These are phyloP conservation scores for Stagonosporopsis vannaccii DNA, from an alignment of 2,329 filamentous ascomycete genomes.

Conservation along the genomic window DNA sequence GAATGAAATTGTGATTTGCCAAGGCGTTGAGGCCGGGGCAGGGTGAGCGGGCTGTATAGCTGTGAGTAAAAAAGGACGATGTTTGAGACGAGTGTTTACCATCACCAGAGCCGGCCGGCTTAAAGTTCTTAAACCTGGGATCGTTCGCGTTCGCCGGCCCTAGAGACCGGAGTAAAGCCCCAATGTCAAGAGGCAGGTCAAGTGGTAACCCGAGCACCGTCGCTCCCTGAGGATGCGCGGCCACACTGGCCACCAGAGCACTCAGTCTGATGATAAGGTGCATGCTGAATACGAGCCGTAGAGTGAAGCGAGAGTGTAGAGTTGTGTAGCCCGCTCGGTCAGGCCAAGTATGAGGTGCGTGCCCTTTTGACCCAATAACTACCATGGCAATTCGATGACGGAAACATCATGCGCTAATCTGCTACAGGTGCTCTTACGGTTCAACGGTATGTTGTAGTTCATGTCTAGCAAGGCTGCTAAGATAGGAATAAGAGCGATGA, in stretches of 20 bases:
- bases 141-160: slow-evolving; percentile 20
- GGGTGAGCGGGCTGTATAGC: slow-evolving; percentile 21
- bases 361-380: slow-evolving; percentile 11
- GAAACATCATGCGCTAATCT: background rate
- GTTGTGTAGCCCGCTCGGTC: background rate
- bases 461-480: slow-evolving; percentile 1
- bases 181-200: slow-evolving; percentile 18
- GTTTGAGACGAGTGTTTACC: slow-evolving; percentile 1
- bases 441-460: background rate
- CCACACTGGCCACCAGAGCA: background rate
- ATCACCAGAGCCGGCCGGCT: slow-evolving; percentile 20
- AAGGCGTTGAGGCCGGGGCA: slow-evolving; percentile 27
- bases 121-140: slow-evolving; percentile 21
- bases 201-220: slow-evolving; percentile 8
- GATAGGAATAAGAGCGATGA: slow-evolving; percentile 12
- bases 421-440: background rate
- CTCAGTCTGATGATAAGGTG: background rate
- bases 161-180: slow-evolving; percentile 14
- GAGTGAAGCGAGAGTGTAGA: background rate
- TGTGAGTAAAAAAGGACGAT: background rate
- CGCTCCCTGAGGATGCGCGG: slow-evolving; percentile 9
- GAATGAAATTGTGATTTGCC: slow-evolving; percentile 31
- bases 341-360: background rate
- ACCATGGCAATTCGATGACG: slow-evolving; percentile 10
- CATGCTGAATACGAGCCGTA: background rate